phyloP scores from a whole-genome alignment of 495 filamentous ascomycete species.

The Aspergillus mulundensis region DNA sequence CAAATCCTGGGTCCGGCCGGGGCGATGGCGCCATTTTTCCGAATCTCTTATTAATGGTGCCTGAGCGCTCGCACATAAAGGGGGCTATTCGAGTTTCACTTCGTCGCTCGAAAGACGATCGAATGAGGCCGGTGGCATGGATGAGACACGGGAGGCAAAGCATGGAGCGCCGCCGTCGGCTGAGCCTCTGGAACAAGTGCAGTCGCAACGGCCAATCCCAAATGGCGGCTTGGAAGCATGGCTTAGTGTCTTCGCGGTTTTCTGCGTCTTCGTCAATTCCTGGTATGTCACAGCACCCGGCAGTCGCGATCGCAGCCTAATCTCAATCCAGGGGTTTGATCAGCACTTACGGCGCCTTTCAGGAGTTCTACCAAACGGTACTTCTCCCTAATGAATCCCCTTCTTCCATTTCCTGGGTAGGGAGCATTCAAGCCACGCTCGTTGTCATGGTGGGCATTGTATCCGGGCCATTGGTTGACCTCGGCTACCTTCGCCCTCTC shows the following conservation, averaged over 20 bases:
- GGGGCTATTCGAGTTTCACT: background rate
- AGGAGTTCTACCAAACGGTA: conserved; percentile 37
- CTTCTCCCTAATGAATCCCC: conserved; percentile 26
- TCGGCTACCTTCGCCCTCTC: conserved; percentile 35
- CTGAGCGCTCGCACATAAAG: background rate
- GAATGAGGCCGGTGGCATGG: background rate
- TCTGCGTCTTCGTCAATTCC: conserved; percentile 28
- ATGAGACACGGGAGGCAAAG: too few species aligned
- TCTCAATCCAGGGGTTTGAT: conserved; percentile 33
- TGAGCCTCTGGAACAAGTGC: background rate
- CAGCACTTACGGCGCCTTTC: conserved; percentile 46
- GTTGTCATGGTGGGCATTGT: conserved; percentile 38
- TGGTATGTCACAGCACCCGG: conserved; percentile 17
- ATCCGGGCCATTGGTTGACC: conserved; percentile 42
- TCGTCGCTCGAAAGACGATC: background rate
- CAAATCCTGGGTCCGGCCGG: conserved; percentile 4
- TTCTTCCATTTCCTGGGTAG: conserved; percentile 45
- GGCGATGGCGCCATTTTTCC: conserved; percentile 3
- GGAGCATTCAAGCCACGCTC: conserved; percentile 40
- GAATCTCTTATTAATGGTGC: background rate
- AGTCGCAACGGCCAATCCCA: conserved; percentile 13
- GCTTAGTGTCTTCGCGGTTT: conserved; percentile 25
- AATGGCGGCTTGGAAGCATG: conserved; percentile 29
- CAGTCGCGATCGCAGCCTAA: background rate
- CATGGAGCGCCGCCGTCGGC: background rate